phyloP scores from a whole-genome alignment of 805 yeast genomes.

The Metschnikowia anglica region DNA sequence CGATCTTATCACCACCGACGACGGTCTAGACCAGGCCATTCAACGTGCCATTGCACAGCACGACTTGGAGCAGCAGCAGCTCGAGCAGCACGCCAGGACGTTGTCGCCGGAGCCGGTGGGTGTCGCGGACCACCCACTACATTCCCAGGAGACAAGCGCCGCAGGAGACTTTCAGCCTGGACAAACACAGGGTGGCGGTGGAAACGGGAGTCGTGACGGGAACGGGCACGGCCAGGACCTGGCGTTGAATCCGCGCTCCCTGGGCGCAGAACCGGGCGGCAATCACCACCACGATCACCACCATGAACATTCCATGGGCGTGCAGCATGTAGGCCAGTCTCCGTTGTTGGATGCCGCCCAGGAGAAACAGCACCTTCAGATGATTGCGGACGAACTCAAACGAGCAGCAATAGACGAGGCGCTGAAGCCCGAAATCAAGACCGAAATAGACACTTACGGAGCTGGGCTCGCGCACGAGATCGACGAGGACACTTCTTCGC shows the following conservation, averaged over 20 bases:
- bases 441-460: background rate
- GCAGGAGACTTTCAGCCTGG: too few species aligned
- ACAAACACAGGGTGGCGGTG: too few species aligned
- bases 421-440: background rate
- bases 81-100: conserved; percentile 8
- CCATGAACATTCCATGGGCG: background rate
- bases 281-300: background rate
- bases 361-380: conserved; percentile 29
- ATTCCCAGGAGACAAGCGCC: conserved; percentile 8
- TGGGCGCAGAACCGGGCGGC: background rate
- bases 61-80: conserved; percentile 21
- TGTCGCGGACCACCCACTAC: conserved; percentile 1
- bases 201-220: too few species aligned
- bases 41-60: conserved; percentile 24
- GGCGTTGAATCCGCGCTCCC: too few species aligned
- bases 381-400: conserved; percentile 35
- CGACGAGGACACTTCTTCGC: too few species aligned
- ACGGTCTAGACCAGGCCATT: conserved; percentile 23
- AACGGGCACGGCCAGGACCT: too few species aligned
- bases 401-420: conserved; percentile 20
- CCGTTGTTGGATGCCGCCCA: conserved; percentile 13
- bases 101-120: too few species aligned
- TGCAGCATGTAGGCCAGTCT: conserved; percentile 1
- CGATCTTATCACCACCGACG: conserved; percentile 19
- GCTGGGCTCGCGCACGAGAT: too few species aligned